A percentile compares a stretch with the other conserved stretches of the same genome.
phyloP scores from a whole-genome alignment of 164 flowering plant genomes.

The Malania oleifera region DNA sequence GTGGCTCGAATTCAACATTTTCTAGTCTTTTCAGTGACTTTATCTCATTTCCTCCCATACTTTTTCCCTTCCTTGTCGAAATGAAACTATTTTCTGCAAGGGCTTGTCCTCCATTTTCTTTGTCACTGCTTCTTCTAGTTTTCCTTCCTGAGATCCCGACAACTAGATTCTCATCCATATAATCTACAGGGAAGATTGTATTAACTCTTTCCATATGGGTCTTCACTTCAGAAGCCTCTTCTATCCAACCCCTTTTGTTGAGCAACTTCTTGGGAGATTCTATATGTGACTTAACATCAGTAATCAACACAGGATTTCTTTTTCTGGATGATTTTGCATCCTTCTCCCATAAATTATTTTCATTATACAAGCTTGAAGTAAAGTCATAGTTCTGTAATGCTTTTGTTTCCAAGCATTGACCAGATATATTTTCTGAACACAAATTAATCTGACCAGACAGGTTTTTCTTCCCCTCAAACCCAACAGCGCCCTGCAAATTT shows the following conservation, averaged over 20 bases:
- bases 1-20: background rate
- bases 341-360: background rate
- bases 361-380: conserved; percentile 5
- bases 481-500: conserved; percentile 17
- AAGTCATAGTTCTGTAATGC: background rate
- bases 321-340: background rate
- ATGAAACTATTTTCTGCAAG: conserved; percentile 34
- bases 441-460: background rate
- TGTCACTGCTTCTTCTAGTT: conserved; percentile 7
- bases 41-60: conserved; percentile 7
- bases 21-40: conserved; percentile 10
- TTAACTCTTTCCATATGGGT: conserved; percentile 6
- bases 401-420: conserved; percentile 9
- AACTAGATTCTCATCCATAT: background rate
- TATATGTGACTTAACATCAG: background rate
- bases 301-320: background rate
- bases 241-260: background rate
- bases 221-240: background rate
- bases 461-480: background rate
- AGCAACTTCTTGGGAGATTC: conserved; percentile 5
- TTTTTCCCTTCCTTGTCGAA: conserved; percentile 32
- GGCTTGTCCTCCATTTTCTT: conserved; percentile 21
- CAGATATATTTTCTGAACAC: background rate
- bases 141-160: conserved; percentile 8
- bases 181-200: background rate